These are phyloP conservation scores for Penicillium macrosclerotiorum DNA, from an alignment of 495 filamentous ascomycete genomes.

Conservation along the genomic window DNA sequence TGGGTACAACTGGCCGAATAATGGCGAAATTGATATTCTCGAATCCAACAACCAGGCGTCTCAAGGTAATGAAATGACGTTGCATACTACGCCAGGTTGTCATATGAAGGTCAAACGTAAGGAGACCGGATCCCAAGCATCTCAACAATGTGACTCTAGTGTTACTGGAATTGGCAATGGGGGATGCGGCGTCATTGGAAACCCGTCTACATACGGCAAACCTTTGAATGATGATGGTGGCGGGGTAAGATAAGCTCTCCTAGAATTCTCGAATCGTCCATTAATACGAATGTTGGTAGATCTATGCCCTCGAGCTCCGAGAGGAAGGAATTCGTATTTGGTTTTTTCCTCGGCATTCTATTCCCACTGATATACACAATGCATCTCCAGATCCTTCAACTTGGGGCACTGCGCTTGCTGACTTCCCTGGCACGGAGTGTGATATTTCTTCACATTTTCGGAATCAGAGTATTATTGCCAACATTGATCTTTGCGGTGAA, in stretches of 20 bases:
- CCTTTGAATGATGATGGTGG: slow-evolving; percentile 47
- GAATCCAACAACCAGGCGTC: slow-evolving; percentile 46
- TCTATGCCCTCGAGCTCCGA: no score
- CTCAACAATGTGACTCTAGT: slow-evolving; percentile 35
- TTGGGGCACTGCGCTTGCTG: slow-evolving; percentile 31
- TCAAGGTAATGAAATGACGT: slow-evolving; percentile 44
- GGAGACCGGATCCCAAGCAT: slow-evolving; percentile 30
- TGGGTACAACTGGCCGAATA: slow-evolving; percentile 55
- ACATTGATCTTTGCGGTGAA: slow-evolving; percentile 40
- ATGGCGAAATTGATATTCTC: slow-evolving; percentile 52
- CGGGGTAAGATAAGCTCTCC: slow-evolving; percentile 39
- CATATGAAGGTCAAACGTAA: slow-evolving; percentile 48
- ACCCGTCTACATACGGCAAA: slow-evolving; percentile 34
- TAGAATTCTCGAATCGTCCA: no score
- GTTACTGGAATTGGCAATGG: slow-evolving; percentile 37
- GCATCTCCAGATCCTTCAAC: slow-evolving; percentile 35
- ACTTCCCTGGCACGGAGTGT: slow-evolving; percentile 43
- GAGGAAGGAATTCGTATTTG: no score
- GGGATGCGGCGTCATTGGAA: slow-evolving; percentile 44
- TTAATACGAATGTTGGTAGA: no score
- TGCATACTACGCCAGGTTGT: slow-evolving; percentile 45
- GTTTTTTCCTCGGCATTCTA: no score
- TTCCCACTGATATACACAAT: no score
- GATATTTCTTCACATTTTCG: slow-evolving; percentile 37
- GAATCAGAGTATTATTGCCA: slow-evolving; percentile 42